These are phyloP conservation scores for Phytophthora agathidicida DNA, from an alignment of 352 stramenopile species.

Conservation along the genomic window DNA sequence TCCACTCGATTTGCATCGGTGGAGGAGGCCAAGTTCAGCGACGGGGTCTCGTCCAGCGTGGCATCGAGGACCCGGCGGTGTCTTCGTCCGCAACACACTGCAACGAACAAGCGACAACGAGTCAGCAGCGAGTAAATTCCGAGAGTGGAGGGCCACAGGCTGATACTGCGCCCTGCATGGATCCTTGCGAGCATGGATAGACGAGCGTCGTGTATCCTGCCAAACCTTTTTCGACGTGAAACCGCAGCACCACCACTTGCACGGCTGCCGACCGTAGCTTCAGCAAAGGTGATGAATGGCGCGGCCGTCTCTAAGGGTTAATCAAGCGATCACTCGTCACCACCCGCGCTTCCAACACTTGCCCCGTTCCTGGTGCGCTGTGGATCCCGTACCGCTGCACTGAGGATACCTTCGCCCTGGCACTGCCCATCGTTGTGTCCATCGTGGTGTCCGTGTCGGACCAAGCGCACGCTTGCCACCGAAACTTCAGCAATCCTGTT, in stretches of 20 bases:
- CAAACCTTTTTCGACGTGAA: slow-evolving; percentile 16
- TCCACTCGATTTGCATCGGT: slow-evolving; percentile 27
- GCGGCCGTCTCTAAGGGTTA: no score
- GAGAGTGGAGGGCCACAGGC: background rate
- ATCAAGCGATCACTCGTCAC: no score
- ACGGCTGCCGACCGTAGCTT: no score
- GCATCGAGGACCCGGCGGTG: slow-evolving; percentile 11
- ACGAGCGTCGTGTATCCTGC: slow-evolving; percentile 16
- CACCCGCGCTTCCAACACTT: background rate
- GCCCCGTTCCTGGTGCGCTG: slow-evolving; percentile 8
- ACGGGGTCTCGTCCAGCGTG: slow-evolving; percentile 22
- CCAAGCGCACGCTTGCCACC: slow-evolving; percentile 4
- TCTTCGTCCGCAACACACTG: slow-evolving; percentile 12
- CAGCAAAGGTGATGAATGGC: no score
- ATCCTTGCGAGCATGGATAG: slow-evolving; percentile 13
- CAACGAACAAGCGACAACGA: slow-evolving; percentile 22
- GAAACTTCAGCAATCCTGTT: slow-evolving; percentile 31
- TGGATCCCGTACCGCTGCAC: slow-evolving; percentile 8
- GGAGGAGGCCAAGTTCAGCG: slow-evolving; percentile 24
- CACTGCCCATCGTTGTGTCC: slow-evolving; percentile 14
- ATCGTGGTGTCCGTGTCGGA: no score
- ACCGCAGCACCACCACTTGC: no score
- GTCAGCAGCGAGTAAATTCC: slow-evolving; percentile 9
- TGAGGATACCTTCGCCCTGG: slow-evolving; percentile 23
- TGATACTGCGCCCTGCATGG: slow-evolving; percentile 10